Evolutionary conservation across 371 early-diverging fungal species (phyloP), one percentile per base, ranked within the genome.

Genomic region (Circinella umbellata): DNA sequence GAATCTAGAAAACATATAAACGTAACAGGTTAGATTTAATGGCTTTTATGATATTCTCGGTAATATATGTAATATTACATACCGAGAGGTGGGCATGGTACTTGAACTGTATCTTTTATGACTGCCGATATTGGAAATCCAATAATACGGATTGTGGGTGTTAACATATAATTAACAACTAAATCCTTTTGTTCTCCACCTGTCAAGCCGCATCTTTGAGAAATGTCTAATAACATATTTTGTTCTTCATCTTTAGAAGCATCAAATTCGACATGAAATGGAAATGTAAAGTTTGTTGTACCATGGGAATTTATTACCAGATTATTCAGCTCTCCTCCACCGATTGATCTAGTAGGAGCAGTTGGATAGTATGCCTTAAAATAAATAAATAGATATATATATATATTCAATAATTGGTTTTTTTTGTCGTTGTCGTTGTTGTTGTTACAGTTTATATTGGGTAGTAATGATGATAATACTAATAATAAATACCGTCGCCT

Each of bases 291-390:
- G 61, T 71, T 68, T 27, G 72, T 75, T 10, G 74, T 79, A 0
- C 80, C 64, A 20, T 77, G 61, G 4, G 69, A 60, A 2, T 76
- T 69, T 67, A 85, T 80, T 15, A 64, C 63, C 38, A 77, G 68
- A 8, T 80, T 49, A 34, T 61, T 63, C 35, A 82, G 35, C 0
- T 67, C 63, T 18, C 85, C 85, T 27, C 82, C 82, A 9, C 85
- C 82, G 18, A 85, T 72, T 2, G 79, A 67, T 3, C 71, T 66
- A 4, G 17, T 14, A 13, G 76, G 75, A 4, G 42, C 39, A 6
- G 73, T 73, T 17, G 85, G 82, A 42, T 85, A 82, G 69, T 71
- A 85, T 9, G 82, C 82, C 85, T 85, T 73, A 1, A 46, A 57
- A 61, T 38, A 36, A 7, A 36, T 47, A 15, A 47, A 6, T 27